These are phyloP conservation scores for Ceratobasidium sp. DNA, from an alignment of 1,284 basidiomycete species.

Conservation along the genomic window DNA sequence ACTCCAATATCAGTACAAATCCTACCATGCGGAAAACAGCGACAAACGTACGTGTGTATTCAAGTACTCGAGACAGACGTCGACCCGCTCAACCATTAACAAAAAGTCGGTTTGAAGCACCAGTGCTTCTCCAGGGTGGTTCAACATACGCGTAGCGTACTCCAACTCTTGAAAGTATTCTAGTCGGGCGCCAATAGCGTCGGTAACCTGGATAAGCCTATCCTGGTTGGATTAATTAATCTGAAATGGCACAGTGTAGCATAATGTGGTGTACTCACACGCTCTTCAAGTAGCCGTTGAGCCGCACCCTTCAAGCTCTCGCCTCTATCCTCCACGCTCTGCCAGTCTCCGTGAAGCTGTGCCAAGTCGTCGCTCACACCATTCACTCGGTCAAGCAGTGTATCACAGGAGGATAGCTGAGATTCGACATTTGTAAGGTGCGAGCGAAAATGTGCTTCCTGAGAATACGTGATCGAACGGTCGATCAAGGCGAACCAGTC, in stretches of 20 bases:
- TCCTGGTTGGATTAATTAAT: conserved; percentile 64
- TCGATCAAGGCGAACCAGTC: conserved; percentile 94
- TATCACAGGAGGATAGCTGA: conserved; percentile 81
- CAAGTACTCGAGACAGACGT: conserved; percentile 91
- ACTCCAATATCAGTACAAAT: conserved; percentile 34
- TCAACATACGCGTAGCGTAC: conserved; percentile 88
- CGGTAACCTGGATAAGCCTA: conserved; percentile 79
- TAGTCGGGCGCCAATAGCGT: conserved; percentile 80
- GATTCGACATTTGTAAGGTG: conserved; percentile 81
- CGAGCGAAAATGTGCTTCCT: conserved; percentile 89
- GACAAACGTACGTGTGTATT: conserved; percentile 78
- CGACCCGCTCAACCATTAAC: conserved; percentile 93
- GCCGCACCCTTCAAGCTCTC: conserved; percentile 91
- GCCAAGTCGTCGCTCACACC: conserved; percentile 80
- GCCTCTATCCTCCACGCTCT: conserved; percentile 88
- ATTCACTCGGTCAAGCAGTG: conserved; percentile 75
- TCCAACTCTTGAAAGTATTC: conserved; percentile 95
- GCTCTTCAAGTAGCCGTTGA: conserved; percentile 86
- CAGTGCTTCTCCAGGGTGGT: conserved; percentile 90
- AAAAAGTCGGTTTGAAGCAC: conserved; percentile 91
- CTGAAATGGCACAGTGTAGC: background rate
- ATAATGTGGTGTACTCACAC: conserved; percentile 65
- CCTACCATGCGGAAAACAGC: background rate
- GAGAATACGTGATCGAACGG: conserved; percentile 87
- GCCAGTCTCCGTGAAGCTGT: conserved; percentile 85